Percentiles rank a stretch among this genome's conserved stretches.
Evolutionary conservation across 2,329 filamentous ascomycete genomes (phyloP).

Genomic region (Calonectria montana): DNA sequence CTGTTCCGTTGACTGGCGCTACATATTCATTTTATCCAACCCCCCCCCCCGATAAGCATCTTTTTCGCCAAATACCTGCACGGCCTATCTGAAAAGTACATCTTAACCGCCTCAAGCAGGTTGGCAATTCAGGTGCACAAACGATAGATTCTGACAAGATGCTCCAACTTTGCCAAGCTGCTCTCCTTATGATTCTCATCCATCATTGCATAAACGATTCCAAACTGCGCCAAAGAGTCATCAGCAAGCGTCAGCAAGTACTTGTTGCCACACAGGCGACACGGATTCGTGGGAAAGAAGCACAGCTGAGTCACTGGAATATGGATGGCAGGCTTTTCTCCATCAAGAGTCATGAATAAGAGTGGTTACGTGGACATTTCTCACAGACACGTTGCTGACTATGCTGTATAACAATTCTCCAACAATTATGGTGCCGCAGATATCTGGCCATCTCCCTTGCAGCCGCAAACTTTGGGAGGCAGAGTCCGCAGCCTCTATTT

Average conservation of each 20-base stretch:
- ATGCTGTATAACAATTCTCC: constrained; percentile 30
- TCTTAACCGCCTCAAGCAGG: constrained; percentile 22
- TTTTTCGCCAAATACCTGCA: background rate
- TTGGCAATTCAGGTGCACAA: background rate
- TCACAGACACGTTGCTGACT: constrained; percentile 15
- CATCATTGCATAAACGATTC: constrained; percentile 18
- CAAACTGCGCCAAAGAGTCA: constrained; percentile 14
- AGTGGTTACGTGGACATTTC: constrained; percentile 26
- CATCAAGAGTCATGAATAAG: constrained; percentile 30
- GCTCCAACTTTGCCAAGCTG: constrained; percentile 26
- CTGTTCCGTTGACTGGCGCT: background rate
- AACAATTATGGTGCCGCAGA: constrained; percentile 19
- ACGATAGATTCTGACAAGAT: background rate
- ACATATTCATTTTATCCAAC: background rate
- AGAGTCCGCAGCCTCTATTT: constrained; percentile 4
- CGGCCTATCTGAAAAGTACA: constrained; percentile 26
- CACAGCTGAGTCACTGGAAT: background rate
- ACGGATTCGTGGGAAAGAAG: background rate
- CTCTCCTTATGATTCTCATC: constrained; percentile 13
- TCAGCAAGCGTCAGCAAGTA: constrained; percentile 14
- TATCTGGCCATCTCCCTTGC: constrained; percentile 28
- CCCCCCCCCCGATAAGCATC: too few relatives aligned
- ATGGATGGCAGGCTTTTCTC: constrained; percentile 21
- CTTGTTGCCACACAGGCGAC: constrained; percentile 16
- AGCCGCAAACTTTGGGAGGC: constrained; percentile 25